Percentiles rank a stretch among this genome's conserved stretches.
Evolutionary conservation across 2,329 filamentous ascomycete species (phyloP).

Genomic region (Dissoconium aciculare): DNA sequence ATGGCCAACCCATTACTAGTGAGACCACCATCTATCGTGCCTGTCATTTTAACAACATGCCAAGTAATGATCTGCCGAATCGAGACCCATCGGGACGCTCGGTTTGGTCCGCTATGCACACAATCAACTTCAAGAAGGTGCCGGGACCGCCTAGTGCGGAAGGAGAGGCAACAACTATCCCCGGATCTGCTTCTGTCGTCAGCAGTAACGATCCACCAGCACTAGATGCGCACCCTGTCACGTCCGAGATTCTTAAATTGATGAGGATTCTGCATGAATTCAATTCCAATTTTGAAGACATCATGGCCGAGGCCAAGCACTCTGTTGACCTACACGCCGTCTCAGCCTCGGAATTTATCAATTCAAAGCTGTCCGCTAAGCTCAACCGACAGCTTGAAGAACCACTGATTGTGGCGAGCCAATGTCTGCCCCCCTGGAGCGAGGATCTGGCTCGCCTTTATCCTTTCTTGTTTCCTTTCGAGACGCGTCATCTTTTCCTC

Average conservation of each 20-base stretch:
- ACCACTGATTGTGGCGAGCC: constrained; percentile 90
- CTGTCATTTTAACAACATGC: constrained; percentile 66
- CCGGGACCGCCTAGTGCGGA: constrained; percentile 64
- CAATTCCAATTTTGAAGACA: constrained; percentile 85
- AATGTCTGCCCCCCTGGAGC: constrained; percentile 88
- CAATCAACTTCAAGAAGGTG: constrained; percentile 81
- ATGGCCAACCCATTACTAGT: constrained; percentile 67
- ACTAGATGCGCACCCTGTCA: constrained; percentile 67
- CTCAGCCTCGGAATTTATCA: constrained; percentile 86
- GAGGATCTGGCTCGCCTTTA: constrained; percentile 88
- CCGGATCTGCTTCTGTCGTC: constrained; percentile 35
- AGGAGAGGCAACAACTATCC: constrained; percentile 38
- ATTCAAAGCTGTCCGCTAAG: constrained; percentile 95
- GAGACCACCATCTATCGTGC: constrained; percentile 95
- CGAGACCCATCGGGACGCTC: constrained; percentile 49
- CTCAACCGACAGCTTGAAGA: constrained; percentile 94
- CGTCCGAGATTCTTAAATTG: constrained; percentile 72
- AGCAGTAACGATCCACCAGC: constrained; percentile 58
- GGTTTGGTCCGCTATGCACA: constrained; percentile 80
- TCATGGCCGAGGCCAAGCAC: constrained; percentile 58
- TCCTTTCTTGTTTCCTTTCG: constrained; percentile 94
- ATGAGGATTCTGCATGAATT: constrained; percentile 83
- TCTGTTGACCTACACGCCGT: constrained; percentile 57
- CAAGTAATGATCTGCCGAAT: too few species aligned
- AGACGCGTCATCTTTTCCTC: constrained; percentile 89